Evolutionary conservation across 768 basidiomycete genomes (phyloP).

Genomic region (Phylloporus scabripes): DNA sequence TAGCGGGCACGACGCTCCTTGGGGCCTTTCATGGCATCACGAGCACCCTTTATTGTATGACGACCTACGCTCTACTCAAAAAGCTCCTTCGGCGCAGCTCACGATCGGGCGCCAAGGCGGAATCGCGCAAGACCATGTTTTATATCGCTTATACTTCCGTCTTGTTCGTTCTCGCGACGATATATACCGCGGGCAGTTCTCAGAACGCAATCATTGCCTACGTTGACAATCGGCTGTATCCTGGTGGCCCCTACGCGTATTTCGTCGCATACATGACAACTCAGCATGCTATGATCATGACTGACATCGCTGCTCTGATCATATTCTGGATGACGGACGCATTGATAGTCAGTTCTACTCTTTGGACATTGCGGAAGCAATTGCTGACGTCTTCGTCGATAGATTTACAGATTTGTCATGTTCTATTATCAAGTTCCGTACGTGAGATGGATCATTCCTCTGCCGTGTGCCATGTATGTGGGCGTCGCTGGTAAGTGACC

Average conservation of each 20-base stretch:
- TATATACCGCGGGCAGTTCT: constrained; percentile 27
- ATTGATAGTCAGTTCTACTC: constrained; percentile 19
- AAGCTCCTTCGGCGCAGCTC: constrained; percentile 10
- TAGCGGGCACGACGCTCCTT: constrained; percentile 21
- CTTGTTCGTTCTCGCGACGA: constrained; percentile 25
- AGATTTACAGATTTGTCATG: constrained; percentile 24
- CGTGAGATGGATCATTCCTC: constrained; percentile 22
- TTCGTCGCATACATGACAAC: constrained; percentile 21
- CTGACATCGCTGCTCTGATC: constrained; percentile 18
- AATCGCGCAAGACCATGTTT: constrained; percentile 20
- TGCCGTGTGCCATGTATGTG: constrained; percentile 21
- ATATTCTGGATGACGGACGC: constrained; percentile 30
- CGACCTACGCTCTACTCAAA: constrained; percentile 16
- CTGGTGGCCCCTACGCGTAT: constrained; percentile 24
- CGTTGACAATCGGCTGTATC: constrained; percentile 26
- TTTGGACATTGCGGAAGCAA: not conserved
- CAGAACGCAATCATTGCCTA: constrained; percentile 26
- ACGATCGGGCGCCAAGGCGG: constrained; percentile 1
- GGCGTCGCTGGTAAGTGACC: constrained; percentile 20
- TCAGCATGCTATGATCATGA: constrained; percentile 21
- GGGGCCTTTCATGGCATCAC: constrained; percentile 22
- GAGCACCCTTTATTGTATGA: constrained; percentile 17
- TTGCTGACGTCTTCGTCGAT: not conserved
- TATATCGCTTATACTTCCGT: constrained; percentile 23
- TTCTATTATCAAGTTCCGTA: constrained; percentile 20